Evolutionary conservation across 371 early-diverging fungal genomes (phyloP).

Genomic region (Actinomortierella ambigua): DNA sequence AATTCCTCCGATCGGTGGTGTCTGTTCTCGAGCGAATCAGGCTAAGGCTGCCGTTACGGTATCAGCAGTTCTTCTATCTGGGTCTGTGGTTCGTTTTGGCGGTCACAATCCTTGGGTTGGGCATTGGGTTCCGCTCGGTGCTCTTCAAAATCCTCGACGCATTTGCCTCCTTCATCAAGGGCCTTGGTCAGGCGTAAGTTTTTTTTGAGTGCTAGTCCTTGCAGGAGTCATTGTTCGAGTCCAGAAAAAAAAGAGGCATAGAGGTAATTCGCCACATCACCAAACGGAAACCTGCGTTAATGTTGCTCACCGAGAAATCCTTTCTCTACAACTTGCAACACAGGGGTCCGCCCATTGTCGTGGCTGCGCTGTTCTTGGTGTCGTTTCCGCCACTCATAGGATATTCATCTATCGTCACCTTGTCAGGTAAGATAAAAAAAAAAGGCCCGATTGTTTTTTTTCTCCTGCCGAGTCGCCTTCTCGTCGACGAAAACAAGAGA

Average conservation of each 20-base stretch:
- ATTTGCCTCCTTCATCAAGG: constrained; percentile 23
- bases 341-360: constrained; percentile 35
- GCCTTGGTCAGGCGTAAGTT: constrained; percentile 32
- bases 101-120: constrained; percentile 18
- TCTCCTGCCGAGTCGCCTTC: background rate
- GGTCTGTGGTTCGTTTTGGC: constrained; percentile 24
- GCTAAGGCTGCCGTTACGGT: constrained; percentile 8
- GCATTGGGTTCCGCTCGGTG: constrained; percentile 16
- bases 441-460: background rate
- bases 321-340: no score
- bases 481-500: background rate
- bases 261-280: no score
- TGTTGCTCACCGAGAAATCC: no score
- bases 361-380: constrained; percentile 50
- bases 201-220: no score
- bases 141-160: constrained; percentile 25
- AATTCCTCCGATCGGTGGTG: background rate
- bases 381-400: constrained; percentile 75
- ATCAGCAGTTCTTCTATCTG: constrained; percentile 20
- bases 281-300: no score
- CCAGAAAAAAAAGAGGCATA: no score
- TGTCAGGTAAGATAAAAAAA: constrained; percentile 47
- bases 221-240: no score
- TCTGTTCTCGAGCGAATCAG: constrained; percentile 7
- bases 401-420: constrained; percentile 64